Evolutionary conservation across 345 rosid species (phyloP), one percentile per base, ranked within the genome.

Genomic region (Gynandropsis gynandra): DNA sequence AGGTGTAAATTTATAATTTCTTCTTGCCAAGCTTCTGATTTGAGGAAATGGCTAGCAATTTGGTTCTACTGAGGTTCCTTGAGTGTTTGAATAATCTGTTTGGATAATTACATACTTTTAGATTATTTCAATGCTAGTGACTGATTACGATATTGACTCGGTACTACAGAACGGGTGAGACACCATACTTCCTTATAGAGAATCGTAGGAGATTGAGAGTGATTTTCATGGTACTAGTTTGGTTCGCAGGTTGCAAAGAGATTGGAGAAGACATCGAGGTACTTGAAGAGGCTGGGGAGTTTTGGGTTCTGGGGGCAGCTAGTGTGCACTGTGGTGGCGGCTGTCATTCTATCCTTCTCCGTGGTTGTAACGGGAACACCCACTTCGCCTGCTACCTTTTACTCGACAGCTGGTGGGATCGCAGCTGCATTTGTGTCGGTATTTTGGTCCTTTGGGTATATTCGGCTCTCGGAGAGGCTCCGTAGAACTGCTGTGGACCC

Each of bases 251-350:
- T 88, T 1, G 75, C 97, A 5, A 93, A 81, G 82, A 85, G 97
- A 70, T 72, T 93, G 47, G 97, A 78, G 67, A 85, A 62, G 69
- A 93, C 99, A n/a, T 75, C 99, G 4, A 83, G 90, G 69, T 73
- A 78, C 62, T 93, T 93, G 66, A 85, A 77, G 87, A 72, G 94
- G 67, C 70, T 93, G 24, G 99, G 99, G 16, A 73, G 71, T 78
- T 68, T 83, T 42, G 97, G 95, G 48, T 88, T 93, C 65, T 93
- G 97, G 99, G 95, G 89, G 21, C 99, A 93, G 82, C 76, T 93
- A 13, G 77, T 83, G 9, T 88, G 88, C 57, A 78, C 97, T 8
- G 72, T 73, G 12, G 99, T 88, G 6, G 80, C 99, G 0, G 94
- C 99, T 1, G 95, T 73, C 61, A 88, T 93, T 59, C 79, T 88